These are phyloP conservation scores for Chenopodium berlandieri DNA, from an alignment of 148 eudicot genomes.

Conservation along the genomic window DNA sequence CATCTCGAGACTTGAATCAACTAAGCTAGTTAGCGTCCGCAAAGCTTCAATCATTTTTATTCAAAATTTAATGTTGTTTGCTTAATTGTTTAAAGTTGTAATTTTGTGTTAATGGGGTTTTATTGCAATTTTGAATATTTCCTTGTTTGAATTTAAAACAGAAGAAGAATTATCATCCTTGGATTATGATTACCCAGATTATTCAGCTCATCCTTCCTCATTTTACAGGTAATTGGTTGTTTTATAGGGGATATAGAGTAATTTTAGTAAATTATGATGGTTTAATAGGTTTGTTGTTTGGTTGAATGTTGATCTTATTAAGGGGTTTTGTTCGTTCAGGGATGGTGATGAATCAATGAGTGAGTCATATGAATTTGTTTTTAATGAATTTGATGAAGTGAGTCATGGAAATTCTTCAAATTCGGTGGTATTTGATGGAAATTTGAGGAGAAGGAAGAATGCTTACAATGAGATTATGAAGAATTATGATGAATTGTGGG, in stretches of 20 bases:
- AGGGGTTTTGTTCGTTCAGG: slow-evolving; percentile 18
- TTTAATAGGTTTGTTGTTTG: neutral
- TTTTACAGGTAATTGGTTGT: slow-evolving; percentile 28
- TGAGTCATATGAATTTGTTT: slow-evolving; percentile 31
- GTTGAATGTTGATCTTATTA: neutral
- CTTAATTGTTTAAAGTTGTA: slow-evolving; percentile 2
- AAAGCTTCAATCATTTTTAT: neutral
- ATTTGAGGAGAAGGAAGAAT: slow-evolving; percentile 34
- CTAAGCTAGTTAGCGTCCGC: too few species aligned
- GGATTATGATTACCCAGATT: slow-evolving; percentile 27
- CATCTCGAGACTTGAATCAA: too few species aligned
- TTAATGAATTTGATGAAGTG: slow-evolving; percentile 27
- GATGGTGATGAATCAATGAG: slow-evolving; percentile 26
- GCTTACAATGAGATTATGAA: slow-evolving; percentile 41
- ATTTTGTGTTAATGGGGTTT: neutral
- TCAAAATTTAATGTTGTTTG: neutral
- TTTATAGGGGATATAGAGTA: neutral
- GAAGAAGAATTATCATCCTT: slow-evolving; percentile 40
- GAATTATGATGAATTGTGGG: slow-evolving; percentile 43
- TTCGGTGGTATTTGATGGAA: slow-evolving; percentile 31
- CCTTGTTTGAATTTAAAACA: slow-evolving; percentile 3
- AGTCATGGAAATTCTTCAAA: slow-evolving; percentile 20
- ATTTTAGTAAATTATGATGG: neutral
- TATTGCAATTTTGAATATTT: neutral
- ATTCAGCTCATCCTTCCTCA: slow-evolving; percentile 22